A percentile compares a stretch with the other conserved stretches of the same genome.
Evolutionary conservation across 257 asterid genomes (phyloP).

Genomic region (Osmanthus fragrans): DNA sequence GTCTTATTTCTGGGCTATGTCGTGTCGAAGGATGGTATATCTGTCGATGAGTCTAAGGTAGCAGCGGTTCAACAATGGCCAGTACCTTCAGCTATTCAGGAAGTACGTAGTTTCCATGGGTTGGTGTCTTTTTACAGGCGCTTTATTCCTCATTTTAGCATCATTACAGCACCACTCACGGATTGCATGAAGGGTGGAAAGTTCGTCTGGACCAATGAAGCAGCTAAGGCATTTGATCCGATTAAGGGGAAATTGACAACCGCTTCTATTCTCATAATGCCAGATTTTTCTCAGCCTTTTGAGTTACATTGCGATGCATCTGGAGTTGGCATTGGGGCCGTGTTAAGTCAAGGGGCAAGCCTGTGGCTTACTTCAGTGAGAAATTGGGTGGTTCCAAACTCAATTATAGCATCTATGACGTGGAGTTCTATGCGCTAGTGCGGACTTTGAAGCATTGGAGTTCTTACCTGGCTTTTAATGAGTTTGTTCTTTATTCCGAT

Average conservation of each 20-base stretch:
- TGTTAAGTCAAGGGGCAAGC: not conserved
- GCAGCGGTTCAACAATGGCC: not conserved
- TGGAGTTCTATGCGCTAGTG: too few species aligned
- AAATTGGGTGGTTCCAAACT: not conserved
- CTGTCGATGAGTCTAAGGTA: too few species aligned
- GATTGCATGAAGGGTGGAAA: not conserved
- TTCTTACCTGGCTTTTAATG: too few species aligned
- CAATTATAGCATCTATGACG: not conserved
- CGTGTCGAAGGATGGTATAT: too few species aligned
- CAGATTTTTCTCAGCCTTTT: not conserved
- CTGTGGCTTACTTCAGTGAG: slow-evolving; percentile 12
- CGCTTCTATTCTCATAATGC: not conserved
- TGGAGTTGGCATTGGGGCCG: not conserved
- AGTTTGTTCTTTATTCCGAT: too few species aligned
- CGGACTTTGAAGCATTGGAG: too few species aligned
- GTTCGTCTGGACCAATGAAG: not conserved
- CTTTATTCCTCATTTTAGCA: slow-evolving; percentile 16
- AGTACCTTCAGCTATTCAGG: not conserved
- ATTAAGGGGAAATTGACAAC: not conserved
- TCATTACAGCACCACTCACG: slow-evolving; percentile 1
- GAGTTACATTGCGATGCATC: not conserved
- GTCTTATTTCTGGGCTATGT: too few species aligned
- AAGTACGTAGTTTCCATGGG: slow-evolving; percentile 9
- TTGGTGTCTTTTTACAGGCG: slow-evolving; percentile 14
- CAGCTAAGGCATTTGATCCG: not conserved